phyloP scores from a whole-genome alignment of 2,329 filamentous ascomycete genomes.

The Penicillium polonicum region DNA sequence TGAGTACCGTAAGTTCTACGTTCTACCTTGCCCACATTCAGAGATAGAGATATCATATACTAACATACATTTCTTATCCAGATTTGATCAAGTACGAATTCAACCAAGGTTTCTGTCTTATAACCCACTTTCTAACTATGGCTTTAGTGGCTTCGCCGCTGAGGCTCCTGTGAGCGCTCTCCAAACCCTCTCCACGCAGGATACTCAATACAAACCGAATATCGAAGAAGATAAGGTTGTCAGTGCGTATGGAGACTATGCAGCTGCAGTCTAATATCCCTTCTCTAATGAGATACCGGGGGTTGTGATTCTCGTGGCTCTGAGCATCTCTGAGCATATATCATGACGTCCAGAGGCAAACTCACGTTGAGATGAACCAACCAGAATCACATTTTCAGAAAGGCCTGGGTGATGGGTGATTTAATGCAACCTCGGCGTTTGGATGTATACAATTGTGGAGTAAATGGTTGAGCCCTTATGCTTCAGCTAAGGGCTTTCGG shows the following conservation, averaged over 20 bases:
- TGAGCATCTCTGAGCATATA: background rate
- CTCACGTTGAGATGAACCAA: background rate
- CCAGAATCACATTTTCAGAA: background rate
- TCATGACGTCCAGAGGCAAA: background rate
- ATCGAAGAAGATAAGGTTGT: conserved; percentile 79
- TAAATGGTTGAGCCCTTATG: background rate
- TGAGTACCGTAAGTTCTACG: conserved; percentile 66
- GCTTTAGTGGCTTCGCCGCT: conserved; percentile 70
- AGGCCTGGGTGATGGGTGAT: background rate
- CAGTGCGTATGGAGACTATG: conserved; percentile 41
- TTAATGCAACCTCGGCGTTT: conserved; percentile 1
- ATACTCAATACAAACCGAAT: conserved; percentile 58
- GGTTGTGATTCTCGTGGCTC: background rate
- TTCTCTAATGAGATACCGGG: background rate
- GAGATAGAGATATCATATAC: background rate
- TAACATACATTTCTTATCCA: conserved; percentile 23
- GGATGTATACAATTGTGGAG: conserved; percentile 5
- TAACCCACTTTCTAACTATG: conserved; percentile 2
- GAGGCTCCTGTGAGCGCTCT: conserved; percentile 69
- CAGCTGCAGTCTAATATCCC: conserved; percentile 4
- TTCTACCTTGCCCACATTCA: conserved; percentile 8
- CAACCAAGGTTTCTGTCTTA: background rate
- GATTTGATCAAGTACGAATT: conserved; percentile 44
- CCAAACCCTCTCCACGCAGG: conserved; percentile 64
- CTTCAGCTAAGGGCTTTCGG: background rate